Percentiles rank a stretch among this genome's conserved stretches.
These are phyloP conservation scores for Leccinum obscurum DNA, from an alignment of 768 basidiomycete species.

Conservation along the genomic window DNA sequence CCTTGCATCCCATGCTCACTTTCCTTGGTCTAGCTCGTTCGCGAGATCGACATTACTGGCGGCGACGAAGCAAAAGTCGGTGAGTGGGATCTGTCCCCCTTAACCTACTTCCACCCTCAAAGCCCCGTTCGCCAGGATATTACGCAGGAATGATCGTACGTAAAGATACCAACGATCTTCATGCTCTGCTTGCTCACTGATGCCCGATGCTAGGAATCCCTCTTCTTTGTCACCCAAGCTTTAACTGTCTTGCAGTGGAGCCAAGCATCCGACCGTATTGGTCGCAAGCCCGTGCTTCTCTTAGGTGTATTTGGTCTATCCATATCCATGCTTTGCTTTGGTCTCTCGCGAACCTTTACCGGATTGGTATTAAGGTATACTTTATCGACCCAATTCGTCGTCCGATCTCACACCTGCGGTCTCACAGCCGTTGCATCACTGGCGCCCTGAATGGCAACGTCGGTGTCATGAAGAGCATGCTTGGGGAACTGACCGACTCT, in stretches of 20 bases:
- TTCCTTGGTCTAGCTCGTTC: conserved; percentile 37
- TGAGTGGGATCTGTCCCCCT: conserved; percentile 4
- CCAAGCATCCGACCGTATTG: conserved; percentile 44
- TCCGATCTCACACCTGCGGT: conserved; percentile 10
- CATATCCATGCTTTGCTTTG: conserved; percentile 61
- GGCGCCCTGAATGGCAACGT: conserved; percentile 63
- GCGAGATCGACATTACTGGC: conserved; percentile 41
- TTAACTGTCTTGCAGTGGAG: conserved; percentile 49
- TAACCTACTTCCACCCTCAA: neutral
- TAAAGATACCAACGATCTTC: conserved; percentile 6
- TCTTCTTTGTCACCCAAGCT: conserved; percentile 49
- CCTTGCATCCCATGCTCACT: neutral
- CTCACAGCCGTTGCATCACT: conserved; percentile 55
- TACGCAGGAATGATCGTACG: conserved; percentile 51
- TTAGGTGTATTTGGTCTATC: conserved; percentile 38
- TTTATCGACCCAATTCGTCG: neutral
- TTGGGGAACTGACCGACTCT: conserved; percentile 65
- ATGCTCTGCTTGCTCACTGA: neutral
- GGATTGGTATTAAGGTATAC: conserved; percentile 55
- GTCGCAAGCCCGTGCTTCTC: conserved; percentile 51
- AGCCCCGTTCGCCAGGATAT: conserved; percentile 36
- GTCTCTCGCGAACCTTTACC: conserved; percentile 59
- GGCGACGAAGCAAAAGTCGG: conserved; percentile 44
- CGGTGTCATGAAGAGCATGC: conserved; percentile 71
- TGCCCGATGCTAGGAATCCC: conserved; percentile 38